A percentile compares a stretch with the other conserved stretches of the same genome.
These are phyloP conservation scores for Entomortierella chlamydospora DNA, from an alignment of 192 early-diverging fungal genomes.

Conservation along the genomic window DNA sequence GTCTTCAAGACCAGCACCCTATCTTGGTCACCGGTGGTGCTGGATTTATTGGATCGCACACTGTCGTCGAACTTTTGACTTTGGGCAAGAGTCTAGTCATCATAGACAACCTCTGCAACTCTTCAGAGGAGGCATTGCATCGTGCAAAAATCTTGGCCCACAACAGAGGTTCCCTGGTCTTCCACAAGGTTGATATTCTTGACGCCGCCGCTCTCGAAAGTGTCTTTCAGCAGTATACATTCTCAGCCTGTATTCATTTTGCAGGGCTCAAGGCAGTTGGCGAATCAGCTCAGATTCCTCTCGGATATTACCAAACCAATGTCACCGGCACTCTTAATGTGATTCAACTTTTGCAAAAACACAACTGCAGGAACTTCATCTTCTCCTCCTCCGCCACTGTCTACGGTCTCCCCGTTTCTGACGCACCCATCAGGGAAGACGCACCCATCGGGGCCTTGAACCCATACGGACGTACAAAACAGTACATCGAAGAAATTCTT, in stretches of 20 bases:
- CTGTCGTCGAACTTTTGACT: slow-evolving; percentile 80
- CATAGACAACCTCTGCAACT: slow-evolving; percentile 89
- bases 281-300: slow-evolving; percentile 81
- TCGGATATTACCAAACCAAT: slow-evolving; percentile 93
- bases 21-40: slow-evolving; percentile 75
- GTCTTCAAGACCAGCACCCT: slow-evolving; percentile 17
- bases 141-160: slow-evolving; percentile 39
- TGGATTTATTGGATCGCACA: slow-evolving; percentile 94
- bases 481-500: slow-evolving; percentile 84
- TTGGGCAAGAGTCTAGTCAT: slow-evolving; percentile 82
- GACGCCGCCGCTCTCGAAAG: slow-evolving; percentile 45
- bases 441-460: slow-evolving; percentile 75
- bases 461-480: slow-evolving; percentile 94
- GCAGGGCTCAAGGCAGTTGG: slow-evolving; percentile 87
- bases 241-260: slow-evolving; percentile 78
- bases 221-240: slow-evolving; percentile 54
- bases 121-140: slow-evolving; percentile 50
- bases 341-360: slow-evolving; percentile 81
- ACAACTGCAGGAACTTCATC: slow-evolving; percentile 86
- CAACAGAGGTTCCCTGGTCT: slow-evolving; percentile 51
- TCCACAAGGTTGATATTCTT: slow-evolving; percentile 58
- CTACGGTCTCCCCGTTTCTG: slow-evolving; percentile 68
- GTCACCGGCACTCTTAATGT: slow-evolving; percentile 88
- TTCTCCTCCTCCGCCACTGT: slow-evolving; percentile 94
- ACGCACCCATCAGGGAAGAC: slow-evolving; percentile 66